Evolutionary conservation across 2,329 filamentous ascomycete genomes (phyloP).

Genomic region (Pestalotiopsis sp.): DNA sequence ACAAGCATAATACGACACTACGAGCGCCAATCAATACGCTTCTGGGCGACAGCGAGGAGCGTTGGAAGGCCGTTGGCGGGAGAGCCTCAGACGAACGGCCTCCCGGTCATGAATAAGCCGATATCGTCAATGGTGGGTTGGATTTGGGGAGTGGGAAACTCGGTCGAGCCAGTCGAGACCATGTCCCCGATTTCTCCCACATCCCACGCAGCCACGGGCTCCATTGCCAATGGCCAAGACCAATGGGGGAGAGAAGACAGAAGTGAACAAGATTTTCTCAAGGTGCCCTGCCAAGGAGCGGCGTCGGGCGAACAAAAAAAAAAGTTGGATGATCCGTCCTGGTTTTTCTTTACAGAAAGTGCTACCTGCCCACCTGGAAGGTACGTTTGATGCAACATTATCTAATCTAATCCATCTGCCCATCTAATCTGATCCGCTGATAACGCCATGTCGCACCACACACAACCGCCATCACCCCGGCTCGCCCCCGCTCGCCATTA

Average conservation of each 20-base stretch:
- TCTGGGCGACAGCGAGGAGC: neutral
- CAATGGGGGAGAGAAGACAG: neutral
- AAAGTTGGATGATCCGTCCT: neutral
- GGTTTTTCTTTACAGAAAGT: neutral
- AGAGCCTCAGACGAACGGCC: neutral
- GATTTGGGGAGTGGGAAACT: neutral
- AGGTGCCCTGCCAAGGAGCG: neutral
- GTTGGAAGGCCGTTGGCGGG: neutral
- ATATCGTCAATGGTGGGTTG: neutral
- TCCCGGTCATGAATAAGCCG: neutral
- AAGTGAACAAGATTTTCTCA: neutral
- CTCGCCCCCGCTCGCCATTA: neutral
- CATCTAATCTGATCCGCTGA: conserved; percentile 10
- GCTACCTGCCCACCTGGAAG: neutral
- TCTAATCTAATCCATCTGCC: conserved; percentile 7
- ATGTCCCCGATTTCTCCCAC: neutral
- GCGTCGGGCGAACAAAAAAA: neutral
- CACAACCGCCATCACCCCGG: neutral
- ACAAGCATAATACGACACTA: no score
- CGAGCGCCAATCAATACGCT: no score
- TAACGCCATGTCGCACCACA: conserved; percentile 3
- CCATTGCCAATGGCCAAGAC: neutral
- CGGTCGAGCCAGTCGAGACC: neutral
- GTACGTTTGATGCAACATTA: neutral
- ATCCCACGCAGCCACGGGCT: neutral